Evolutionary conservation across 805 yeast genomes (phyloP), one percentile per base, ranked within the genome.

Genomic region (Sugiyamaella americana): DNA sequence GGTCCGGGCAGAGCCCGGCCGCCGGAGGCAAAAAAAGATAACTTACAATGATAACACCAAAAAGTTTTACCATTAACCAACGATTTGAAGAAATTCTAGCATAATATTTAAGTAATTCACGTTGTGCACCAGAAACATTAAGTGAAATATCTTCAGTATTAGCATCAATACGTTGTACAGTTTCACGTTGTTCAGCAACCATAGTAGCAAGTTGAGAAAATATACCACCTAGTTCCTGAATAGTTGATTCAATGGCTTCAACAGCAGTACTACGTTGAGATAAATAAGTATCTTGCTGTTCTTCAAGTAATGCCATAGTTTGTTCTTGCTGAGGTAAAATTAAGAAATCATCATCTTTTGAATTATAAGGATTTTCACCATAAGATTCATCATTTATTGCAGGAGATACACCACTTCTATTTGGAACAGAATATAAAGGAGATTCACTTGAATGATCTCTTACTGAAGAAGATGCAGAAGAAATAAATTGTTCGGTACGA

Each of bases 101-200:
- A 61, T 84, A 93, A 66, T 89, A 93, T 64, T 88, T 91, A 56
- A 91, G 70, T 54, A 93, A 73, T 63, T 93, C 98, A 51, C 97
- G 71, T 63, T 93, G 98, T 0, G 98, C 98, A 1, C 98, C 98
- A 22, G 76, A 69, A 13, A 93, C 89, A 63, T 89, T 93, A 61
- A 91, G 63, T 58, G 87, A 80, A 45, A 91, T 87, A 59, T 93
- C 98, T 56, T 89, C 96, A 4, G 95, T 95, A 61, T 93, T 89
- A 47, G 81, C 86, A 66, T 93, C 98, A 53, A 93, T 93, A 60
- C 98, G 73, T 65, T 91, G 98, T 48, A 93, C 91, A 13, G 84
- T 85, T 58, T 93, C 98, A 36, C 98, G 91, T 67, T 93, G 98
- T 64, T 93, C 98, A 51, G 86, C 88, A 5, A 93, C 97, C 98